phyloP scores from a whole-genome alignment of 805 yeast species.

The Myxozyma neglecta region DNA sequence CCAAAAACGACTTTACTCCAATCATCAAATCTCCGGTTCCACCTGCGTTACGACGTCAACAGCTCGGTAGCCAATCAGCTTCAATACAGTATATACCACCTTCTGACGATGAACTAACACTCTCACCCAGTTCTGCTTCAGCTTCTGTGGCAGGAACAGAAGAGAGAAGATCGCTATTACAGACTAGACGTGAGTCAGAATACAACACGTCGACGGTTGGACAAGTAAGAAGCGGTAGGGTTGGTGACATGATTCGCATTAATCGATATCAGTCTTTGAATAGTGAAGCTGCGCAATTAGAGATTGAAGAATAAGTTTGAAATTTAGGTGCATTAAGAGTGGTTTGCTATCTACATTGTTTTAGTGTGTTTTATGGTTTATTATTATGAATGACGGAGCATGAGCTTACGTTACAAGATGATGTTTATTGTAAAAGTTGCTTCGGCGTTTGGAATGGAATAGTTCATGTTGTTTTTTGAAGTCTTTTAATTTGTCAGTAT shows the following conservation, averaged over 20 bases:
- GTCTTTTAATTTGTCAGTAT: not conserved
- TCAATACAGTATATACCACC: not conserved
- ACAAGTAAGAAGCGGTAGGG: slow-evolving; percentile 22
- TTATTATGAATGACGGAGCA: not conserved
- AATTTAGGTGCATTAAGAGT: not conserved
- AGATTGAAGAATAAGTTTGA: not conserved
- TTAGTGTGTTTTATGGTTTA: not conserved
- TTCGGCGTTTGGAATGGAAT: slow-evolving; percentile 1
- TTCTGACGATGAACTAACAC: not conserved
- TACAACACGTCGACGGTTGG: slow-evolving; percentile 15
- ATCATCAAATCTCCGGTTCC: slow-evolving; percentile 29
- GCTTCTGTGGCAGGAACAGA: not conserved
- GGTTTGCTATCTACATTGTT: not conserved
- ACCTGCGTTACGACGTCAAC: slow-evolving; percentile 24
- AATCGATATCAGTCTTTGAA: not conserved
- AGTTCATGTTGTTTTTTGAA: not conserved
- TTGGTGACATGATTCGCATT: slow-evolving; percentile 22
- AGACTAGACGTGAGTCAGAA: not conserved
- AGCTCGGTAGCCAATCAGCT: slow-evolving; percentile 8
- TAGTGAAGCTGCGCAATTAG: not conserved
- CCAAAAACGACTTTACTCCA: slow-evolving; percentile 26
- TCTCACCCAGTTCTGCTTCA: not conserved
- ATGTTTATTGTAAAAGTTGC: not conserved
- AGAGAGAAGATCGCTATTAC: not conserved
- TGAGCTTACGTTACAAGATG: not conserved